phyloP scores from a whole-genome alignment of 2,329 filamentous ascomycete genomes.

The Scorias spongiosa region DNA sequence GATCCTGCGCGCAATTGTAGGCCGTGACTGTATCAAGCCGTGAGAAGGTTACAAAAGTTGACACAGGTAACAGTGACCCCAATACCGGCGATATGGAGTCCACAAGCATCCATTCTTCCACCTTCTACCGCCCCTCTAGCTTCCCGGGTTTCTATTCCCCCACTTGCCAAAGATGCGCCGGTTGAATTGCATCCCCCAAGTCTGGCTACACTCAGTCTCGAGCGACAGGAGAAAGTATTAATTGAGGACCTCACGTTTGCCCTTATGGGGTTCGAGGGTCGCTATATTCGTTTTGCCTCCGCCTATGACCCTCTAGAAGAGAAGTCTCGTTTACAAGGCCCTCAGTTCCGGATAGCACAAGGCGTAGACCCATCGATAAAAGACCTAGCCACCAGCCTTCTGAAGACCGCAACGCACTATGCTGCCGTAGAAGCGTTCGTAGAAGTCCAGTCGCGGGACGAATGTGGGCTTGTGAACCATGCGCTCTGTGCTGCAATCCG shows the following conservation, averaged over 20 bases:
- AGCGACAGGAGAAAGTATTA: slow-evolving; percentile 73
- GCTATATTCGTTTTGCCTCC: slow-evolving; percentile 78
- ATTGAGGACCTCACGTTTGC: slow-evolving; percentile 86
- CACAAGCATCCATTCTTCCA: slow-evolving; percentile 60
- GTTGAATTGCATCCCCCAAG: slow-evolving; percentile 50
- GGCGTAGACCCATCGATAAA: slow-evolving; percentile 83
- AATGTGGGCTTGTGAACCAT: slow-evolving; percentile 91
- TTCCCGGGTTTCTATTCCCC: slow-evolving; percentile 46
- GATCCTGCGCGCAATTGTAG: slow-evolving; percentile 1
- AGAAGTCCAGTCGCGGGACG: slow-evolving; percentile 81
- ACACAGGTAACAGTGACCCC: not conserved
- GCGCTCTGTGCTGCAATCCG: slow-evolving; percentile 90
- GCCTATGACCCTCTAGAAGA: slow-evolving; percentile 73
- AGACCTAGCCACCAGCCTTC: slow-evolving; percentile 74
- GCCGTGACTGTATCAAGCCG: slow-evolving; percentile 7
- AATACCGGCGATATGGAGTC: slow-evolving; percentile 49
- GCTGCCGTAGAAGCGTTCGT: slow-evolving; percentile 82
- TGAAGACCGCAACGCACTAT: slow-evolving; percentile 90
- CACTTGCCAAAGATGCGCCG: slow-evolving; percentile 51
- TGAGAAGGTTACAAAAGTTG: not conserved
- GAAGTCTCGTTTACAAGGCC: slow-evolving; percentile 72
- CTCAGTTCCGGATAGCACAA: slow-evolving; percentile 60
- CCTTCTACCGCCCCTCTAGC: slow-evolving; percentile 57
- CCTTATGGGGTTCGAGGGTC: slow-evolving; percentile 97
- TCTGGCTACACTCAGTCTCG: slow-evolving; percentile 56